These are phyloP conservation scores for Annulohypoxylon bovei DNA, from an alignment of 495 filamentous ascomycete species.

Conservation along the genomic window DNA sequence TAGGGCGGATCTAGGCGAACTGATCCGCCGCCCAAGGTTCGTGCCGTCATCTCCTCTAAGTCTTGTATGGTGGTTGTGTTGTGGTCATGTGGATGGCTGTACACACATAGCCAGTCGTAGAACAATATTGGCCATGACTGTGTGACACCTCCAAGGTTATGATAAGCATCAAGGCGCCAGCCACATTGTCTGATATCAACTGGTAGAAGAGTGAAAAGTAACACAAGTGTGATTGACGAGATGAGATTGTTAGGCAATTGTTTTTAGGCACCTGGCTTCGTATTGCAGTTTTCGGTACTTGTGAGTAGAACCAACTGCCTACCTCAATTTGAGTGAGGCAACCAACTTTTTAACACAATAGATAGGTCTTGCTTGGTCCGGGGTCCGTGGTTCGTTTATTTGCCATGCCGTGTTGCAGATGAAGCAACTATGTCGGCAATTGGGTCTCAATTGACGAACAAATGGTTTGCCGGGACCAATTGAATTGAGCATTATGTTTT, in stretches of 20 bases:
- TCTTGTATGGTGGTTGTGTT: not conserved
- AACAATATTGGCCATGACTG: conserved; percentile 7
- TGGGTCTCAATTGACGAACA: conserved; percentile 32
- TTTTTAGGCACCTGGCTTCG: conserved; percentile 36
- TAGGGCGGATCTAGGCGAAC: conserved; percentile 41
- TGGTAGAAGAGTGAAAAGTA: conserved; percentile 6
- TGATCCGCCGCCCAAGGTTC: conserved; percentile 14
- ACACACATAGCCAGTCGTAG: not conserved
- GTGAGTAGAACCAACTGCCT: conserved; percentile 13
- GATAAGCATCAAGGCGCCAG: conserved; percentile 26
- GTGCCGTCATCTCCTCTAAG: conserved; percentile 14
- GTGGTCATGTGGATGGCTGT: conserved; percentile 29
- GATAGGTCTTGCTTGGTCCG: not conserved
- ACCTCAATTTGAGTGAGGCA: conserved; percentile 27
- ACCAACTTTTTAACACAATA: not conserved
- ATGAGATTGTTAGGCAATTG: conserved; percentile 28
- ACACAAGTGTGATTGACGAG: conserved; percentile 17
- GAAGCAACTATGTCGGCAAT: conserved; percentile 30
- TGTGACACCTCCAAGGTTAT: not conserved
- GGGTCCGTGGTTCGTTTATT: not conserved
- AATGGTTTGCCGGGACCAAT: conserved; percentile 25
- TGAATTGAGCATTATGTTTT: conserved; percentile 12
- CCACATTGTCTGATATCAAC: conserved; percentile 19
- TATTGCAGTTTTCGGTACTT: conserved; percentile 28
- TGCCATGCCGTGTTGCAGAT: conserved; percentile 19